phyloP scores from a whole-genome alignment of 345 rosid genomes.

The Linum tenue region DNA sequence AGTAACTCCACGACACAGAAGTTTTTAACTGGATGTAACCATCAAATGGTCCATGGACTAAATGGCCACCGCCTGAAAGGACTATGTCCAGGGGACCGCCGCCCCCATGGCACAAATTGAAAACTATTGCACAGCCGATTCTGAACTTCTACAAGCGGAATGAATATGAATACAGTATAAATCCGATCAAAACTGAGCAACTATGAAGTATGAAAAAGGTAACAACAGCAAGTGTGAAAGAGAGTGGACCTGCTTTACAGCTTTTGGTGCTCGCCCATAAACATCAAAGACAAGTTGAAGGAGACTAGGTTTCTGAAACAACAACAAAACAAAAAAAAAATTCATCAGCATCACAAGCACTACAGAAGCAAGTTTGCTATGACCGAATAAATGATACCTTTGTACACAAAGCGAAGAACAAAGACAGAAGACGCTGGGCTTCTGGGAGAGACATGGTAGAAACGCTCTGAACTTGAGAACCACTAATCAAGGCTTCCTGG shows the following conservation, averaged over 20 bases:
- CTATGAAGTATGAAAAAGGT: not conserved
- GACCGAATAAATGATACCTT: conserved; percentile 45
- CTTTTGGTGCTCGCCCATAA: conserved; percentile 67
- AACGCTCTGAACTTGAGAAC: conserved; percentile 35
- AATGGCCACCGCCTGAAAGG: too few species aligned
- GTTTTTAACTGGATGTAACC: too few species aligned
- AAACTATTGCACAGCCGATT: too few species aligned
- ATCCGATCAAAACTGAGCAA: not conserved
- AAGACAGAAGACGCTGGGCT: conserved; percentile 77
- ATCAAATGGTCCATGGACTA: too few species aligned
- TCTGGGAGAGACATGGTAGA: conserved; percentile 56
- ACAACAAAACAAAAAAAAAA: conserved; percentile 13
- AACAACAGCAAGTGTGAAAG: not conserved
- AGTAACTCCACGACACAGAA: not conserved
- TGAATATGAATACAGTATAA: not conserved
- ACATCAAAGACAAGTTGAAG: conserved; percentile 71
- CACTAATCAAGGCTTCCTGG: conserved; percentile 45
- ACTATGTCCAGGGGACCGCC: too few species aligned
- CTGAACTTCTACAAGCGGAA: too few species aligned
- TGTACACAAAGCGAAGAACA: conserved; percentile 86
- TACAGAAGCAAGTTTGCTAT: conserved; percentile 1
- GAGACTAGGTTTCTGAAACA: conserved; percentile 70
- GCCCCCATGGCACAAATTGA: too few species aligned
- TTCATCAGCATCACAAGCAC: conserved; percentile 18
- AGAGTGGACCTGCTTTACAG: conserved; percentile 63